Evolutionary conservation across 257 asterid genomes (phyloP).

Genomic region (Capsicum chinense): DNA sequence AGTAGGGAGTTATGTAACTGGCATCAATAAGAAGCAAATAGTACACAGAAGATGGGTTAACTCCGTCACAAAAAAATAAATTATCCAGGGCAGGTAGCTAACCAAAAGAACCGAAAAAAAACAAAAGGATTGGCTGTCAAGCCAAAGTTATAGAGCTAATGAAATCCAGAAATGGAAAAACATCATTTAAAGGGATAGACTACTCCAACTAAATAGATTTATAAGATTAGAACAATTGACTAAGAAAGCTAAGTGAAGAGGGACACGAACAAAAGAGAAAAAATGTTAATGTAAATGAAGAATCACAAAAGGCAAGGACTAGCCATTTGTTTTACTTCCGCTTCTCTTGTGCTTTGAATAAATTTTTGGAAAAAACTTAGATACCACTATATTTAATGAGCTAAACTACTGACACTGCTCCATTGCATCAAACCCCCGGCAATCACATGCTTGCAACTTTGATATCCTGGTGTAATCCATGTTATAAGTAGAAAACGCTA

Average conservation of each 20-base stretch:
- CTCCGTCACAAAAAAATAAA: background rate
- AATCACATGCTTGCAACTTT: conserved; percentile 1
- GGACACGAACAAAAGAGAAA: conserved; percentile 4
- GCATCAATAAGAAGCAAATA: conserved; percentile 10
- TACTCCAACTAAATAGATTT: background rate
- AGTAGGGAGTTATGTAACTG: background rate
- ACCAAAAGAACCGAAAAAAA: background rate
- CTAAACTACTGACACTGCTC: background rate
- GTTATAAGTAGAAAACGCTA: conserved; percentile 16
- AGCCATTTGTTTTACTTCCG: too few species aligned
- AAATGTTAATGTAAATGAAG: background rate
- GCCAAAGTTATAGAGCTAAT: background rate
- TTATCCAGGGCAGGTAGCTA: background rate
- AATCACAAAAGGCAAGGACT: background rate
- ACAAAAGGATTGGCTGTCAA: background rate
- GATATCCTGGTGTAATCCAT: background rate
- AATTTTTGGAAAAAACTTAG: too few species aligned
- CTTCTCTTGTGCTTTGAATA: too few species aligned
- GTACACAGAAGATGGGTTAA: conserved; percentile 11
- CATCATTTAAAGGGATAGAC: conserved; percentile 9
- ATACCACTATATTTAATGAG: background rate
- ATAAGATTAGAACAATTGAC: background rate
- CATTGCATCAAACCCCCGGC: background rate
- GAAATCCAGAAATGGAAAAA: conserved; percentile 1
- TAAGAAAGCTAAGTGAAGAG: conserved; percentile 7